phyloP scores from a whole-genome alignment of 1,284 basidiomycete genomes.

The Sporisorium iseilematis-ciliati region DNA sequence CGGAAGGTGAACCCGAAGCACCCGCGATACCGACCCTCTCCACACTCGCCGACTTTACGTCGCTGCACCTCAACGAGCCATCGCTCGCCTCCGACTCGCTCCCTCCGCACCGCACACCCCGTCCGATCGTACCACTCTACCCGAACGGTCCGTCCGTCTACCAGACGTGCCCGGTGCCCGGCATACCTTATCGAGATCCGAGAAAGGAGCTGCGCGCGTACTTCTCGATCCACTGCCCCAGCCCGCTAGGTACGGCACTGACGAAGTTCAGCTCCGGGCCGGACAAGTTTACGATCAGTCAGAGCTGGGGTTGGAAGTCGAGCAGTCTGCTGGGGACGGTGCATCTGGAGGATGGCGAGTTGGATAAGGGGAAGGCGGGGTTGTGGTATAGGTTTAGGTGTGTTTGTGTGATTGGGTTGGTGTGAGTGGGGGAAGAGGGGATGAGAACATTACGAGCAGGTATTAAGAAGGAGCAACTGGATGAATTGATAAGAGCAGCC shows the following conservation, averaged over 20 bases:
- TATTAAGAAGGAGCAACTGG: neutral
- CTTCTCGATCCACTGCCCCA: slow-evolving; percentile 85
- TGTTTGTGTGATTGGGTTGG: slow-evolving; percentile 53
- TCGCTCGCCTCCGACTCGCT: neutral
- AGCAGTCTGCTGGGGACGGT: slow-evolving; percentile 68
- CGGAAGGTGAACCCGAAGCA: neutral
- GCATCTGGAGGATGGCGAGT: slow-evolving; percentile 72
- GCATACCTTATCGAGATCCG: slow-evolving; percentile 70
- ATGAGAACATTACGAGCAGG: neutral
- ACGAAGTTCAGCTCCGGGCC: slow-evolving; percentile 87
- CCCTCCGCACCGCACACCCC: neutral
- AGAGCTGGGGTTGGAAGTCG: slow-evolving; percentile 74
- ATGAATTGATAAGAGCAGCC: neutral
- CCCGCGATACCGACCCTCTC: slow-evolving; percentile 7
- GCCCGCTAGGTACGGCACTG: slow-evolving; percentile 82
- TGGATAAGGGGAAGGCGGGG: slow-evolving; percentile 64
- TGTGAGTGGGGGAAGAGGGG: slow-evolving; percentile 8
- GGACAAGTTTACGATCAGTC: slow-evolving; percentile 81
- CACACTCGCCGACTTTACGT: slow-evolving; percentile 8
- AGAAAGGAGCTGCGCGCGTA: slow-evolving; percentile 73
- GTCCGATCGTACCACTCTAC: slow-evolving; percentile 27
- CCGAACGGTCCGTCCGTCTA: slow-evolving; percentile 37
- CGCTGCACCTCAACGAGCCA: neutral
- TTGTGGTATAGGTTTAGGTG: slow-evolving; percentile 49
- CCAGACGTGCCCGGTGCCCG: slow-evolving; percentile 18